These are phyloP conservation scores for Saturnispora besseyi DNA, from an alignment of 805 yeast species.

Conservation along the genomic window DNA sequence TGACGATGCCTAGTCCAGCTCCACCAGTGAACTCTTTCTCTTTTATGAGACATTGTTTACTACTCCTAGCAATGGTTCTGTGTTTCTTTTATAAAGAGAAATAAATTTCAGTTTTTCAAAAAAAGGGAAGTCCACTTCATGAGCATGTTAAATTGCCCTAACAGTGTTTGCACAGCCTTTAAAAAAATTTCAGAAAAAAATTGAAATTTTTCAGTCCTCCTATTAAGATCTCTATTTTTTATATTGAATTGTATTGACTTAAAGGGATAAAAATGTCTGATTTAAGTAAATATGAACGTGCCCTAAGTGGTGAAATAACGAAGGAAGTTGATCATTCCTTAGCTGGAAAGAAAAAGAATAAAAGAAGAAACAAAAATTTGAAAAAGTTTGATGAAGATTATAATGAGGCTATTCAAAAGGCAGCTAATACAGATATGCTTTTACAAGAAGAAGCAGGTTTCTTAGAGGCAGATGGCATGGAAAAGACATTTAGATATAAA, in stretches of 20 bases:
- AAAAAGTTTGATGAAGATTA: slow-evolving; percentile 62
- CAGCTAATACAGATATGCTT: slow-evolving; percentile 79
- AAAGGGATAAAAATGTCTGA: slow-evolving; percentile 4
- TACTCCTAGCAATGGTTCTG: background rate
- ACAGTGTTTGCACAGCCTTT: background rate
- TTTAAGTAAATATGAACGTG: slow-evolving; percentile 5
- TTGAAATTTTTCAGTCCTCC: background rate
- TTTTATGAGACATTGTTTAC: background rate
- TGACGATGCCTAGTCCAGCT: background rate
- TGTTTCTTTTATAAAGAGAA: background rate
- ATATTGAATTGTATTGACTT: background rate
- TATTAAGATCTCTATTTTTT: background rate
- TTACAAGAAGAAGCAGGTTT: slow-evolving; percentile 79
- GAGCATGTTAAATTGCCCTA: background rate
- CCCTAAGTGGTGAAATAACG: background rate
- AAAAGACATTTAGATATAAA: slow-evolving; percentile 74
- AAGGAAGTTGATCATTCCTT: background rate
- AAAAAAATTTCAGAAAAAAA: background rate
- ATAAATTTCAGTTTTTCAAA: background rate
- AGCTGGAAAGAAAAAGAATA: background rate
- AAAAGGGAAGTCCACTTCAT: background rate
- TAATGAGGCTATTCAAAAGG: slow-evolving; percentile 69
- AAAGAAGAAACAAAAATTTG: slow-evolving; percentile 29
- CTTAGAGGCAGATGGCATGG: slow-evolving; percentile 93
- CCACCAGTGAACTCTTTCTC: background rate